A percentile compares a stretch with the other conserved stretches of the same genome.
These are phyloP conservation scores for Phytophthora hibernalis DNA, from an alignment of 352 stramenopile species.

Conservation along the genomic window DNA sequence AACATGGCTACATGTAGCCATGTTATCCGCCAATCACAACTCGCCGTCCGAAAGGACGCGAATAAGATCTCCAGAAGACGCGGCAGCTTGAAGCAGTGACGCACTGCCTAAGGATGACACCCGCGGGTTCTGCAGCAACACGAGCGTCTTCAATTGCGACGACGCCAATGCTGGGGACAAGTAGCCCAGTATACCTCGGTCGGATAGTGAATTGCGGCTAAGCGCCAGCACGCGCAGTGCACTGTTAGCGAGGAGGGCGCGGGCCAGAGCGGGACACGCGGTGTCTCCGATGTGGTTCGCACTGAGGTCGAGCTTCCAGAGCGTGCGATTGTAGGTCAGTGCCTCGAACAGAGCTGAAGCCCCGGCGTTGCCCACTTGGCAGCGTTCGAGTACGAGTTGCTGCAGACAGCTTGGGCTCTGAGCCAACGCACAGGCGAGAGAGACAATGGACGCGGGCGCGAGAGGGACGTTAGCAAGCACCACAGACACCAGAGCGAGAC, in stretches of 20 bases:
- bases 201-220: conserved; percentile 59
- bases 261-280: conserved; percentile 46
- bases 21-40: conserved; percentile 43
- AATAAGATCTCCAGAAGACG: conserved; percentile 15
- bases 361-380: conserved; percentile 56
- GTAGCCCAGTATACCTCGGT: conserved; percentile 59
- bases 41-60: conserved; percentile 24
- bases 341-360: conserved; percentile 60
- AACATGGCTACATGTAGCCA: conserved; percentile 28
- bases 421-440: conserved; percentile 53
- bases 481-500: conserved; percentile 51
- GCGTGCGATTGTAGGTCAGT: conserved; percentile 46
- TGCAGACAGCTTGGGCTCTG: conserved; percentile 61
- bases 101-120: conserved; percentile 45
- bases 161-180: conserved; percentile 53
- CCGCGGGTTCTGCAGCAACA: conserved; percentile 53
- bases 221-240: conserved; percentile 58
- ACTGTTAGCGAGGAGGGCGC: conserved; percentile 38
- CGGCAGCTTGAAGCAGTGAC: conserved; percentile 33
- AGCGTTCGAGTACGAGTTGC: conserved; percentile 78
- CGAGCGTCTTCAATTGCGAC: conserved; percentile 58
- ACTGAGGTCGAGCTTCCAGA: conserved; percentile 83
- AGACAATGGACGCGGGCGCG: conserved; percentile 39
- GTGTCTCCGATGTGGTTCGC: conserved; percentile 69
- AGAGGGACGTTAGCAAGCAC: conserved; percentile 69